Percentiles rank a stretch among this genome's conserved stretches.
Evolutionary conservation across 345 rosid species (phyloP).

Genomic region (Pelargonium nanum): DNA sequence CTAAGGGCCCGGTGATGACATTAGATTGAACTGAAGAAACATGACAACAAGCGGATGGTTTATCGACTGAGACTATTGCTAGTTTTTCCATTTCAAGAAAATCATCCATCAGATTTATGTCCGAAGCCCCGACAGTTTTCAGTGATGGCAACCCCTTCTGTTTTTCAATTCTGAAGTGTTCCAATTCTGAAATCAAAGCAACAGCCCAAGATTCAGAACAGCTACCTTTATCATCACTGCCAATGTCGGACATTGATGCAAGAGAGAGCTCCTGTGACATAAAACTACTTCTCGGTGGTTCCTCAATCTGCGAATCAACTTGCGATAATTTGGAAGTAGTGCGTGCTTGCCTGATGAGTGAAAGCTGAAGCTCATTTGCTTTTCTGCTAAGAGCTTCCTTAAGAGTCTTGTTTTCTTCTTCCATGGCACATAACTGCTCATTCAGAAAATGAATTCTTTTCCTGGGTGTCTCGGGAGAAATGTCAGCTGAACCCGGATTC

Average conservation of each 20-base stretch:
- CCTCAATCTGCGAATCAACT: neutral
- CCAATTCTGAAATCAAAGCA: neutral
- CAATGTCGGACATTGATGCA: neutral
- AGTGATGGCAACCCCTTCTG: neutral
- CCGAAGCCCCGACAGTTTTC: neutral
- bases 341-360: neutral
- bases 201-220: constrained; percentile 2
- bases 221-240: constrained; percentile 2
- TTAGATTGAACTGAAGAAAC: constrained; percentile 14
- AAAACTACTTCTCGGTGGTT: neutral
- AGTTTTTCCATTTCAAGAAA: constrained; percentile 10
- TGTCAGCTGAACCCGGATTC: constrained; percentile 15
- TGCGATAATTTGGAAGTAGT: neutral
- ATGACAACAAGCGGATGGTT: constrained; percentile 24
- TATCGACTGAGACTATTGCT: constrained; percentile 25
- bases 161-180: neutral
- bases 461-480: neutral
- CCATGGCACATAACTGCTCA: constrained; percentile 5
- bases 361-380: constrained; percentile 2
- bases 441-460: neutral
- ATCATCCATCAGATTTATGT: constrained; percentile 3
- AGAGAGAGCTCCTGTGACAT: constrained; percentile 3
- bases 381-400: constrained; percentile 3
- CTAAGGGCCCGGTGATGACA: constrained; percentile 20
- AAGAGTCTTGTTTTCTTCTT: constrained; percentile 5